Evolutionary conservation across 164 flowering plant genomes (phyloP), one percentile per base, ranked within the genome.

Genomic region (Vitis labrusca): DNA sequence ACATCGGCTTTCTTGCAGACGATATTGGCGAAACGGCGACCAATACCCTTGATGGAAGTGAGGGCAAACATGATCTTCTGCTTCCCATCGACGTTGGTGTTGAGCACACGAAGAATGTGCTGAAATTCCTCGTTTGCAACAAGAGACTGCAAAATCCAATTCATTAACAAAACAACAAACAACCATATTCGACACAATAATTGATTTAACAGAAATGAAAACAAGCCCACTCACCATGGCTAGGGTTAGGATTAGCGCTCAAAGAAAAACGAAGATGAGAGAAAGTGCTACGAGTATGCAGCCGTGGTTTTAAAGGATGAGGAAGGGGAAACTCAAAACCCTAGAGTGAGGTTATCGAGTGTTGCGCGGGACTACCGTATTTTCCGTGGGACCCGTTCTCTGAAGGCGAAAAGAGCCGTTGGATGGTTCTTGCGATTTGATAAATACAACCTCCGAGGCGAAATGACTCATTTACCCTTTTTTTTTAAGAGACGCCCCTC

Each of bases 61-160:
- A 84, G 75, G 62, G 87, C 88, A 60, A 82, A 84, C 88, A 84
- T 82, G 50, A 84, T 84, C 80, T 84, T 84, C 76, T 84, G 85
- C 59, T 82, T 85, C n/a, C 88, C 88, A 70, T 85, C 88, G 13
- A 85, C 88, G 55, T 85, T 85, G 9, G 88, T 85, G 80, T 85
- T 85, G 60, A 82, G 68, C 65, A 85, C 85, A 82, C 88, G 88
- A 15, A 85, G 68, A 75, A 83, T 85, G 81, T 85, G 86, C 64
- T 83, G 86, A 19, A 85, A 83, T 2, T 85, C 88, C 72, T 85
- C 88, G 54, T 85, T 80, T 12, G 85, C 85, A 3, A 85, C 74
- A 57, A 82, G 70, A 66, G 85, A 79, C 84, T 82, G 73, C 59
- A 30, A 71, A 64, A 61, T 12, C 9, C 37, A 56, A 58, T 54